Evolutionary conservation across 768 basidiomycete genomes (phyloP), one percentile per base, ranked within the genome.

Genomic region (Pleurotus ostreatus): DNA sequence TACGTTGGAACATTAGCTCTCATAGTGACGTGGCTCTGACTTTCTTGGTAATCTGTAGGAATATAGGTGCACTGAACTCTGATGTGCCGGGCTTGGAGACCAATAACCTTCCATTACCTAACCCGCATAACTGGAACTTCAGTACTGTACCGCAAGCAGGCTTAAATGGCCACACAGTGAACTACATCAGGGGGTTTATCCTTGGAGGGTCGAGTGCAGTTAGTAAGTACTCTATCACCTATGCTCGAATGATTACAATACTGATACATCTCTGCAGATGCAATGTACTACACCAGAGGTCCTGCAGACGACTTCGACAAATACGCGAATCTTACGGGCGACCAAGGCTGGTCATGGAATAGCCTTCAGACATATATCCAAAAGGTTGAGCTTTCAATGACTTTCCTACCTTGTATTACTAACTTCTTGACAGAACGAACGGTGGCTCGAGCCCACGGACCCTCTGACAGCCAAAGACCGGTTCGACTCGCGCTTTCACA

Each of bases 271-370:
- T 30, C 30, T 30, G 30, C 18, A 63, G 63, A 64, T 47, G 61
- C 48, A 9, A 56, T 66, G 57, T 59, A 60, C 2, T 69, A 62
- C 51, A 66, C 63, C 5, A 63, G 68, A 4, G 67, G 64, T 9
- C 61, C 68, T 0, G 39, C 49, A 15, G 64, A 68, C n/a, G 66
- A 68, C 41, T 69, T 44, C 22, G 62, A 68, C 44, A 60, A 62
- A 12, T 63, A 47, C 34, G 69, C 69, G 9, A 53, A 49, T 2
- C 48, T 64, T 18, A 61, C 65, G 8, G 61, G 60, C 5, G 68
- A 69, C 51, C 22, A 39, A 1, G 66, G 69, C 11, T 70, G 69
- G 69, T 62, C 61, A 4, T 70, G 68, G 68, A 55, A 68, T 15
- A 55, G 37, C n/a, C 41, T 69, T 26, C 46, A 62, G 25, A 59